phyloP scores from a whole-genome alignment of 108 stramenopile genomes.

The Conticribra weissflogii region DNA sequence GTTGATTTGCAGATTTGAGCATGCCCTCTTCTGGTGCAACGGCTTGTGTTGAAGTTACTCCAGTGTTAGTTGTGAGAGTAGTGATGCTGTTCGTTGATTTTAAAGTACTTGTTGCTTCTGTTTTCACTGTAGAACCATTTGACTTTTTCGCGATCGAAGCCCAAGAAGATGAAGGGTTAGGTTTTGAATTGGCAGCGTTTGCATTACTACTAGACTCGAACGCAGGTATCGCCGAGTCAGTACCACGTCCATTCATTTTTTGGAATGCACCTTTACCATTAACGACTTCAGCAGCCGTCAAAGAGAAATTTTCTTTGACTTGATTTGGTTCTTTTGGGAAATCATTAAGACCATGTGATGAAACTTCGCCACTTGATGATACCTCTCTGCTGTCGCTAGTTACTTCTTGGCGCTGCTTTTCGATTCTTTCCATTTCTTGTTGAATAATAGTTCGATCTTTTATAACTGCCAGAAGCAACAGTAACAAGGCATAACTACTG shows the following conservation, averaged over 20 bases:
- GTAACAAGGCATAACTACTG: slow-evolving; percentile 92
- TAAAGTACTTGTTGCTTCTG: slow-evolving; percentile 32
- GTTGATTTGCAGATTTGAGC: not conserved
- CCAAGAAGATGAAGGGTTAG: slow-evolving; percentile 58
- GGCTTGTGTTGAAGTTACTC: slow-evolving; percentile 17
- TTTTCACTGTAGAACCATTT: slow-evolving; percentile 40
- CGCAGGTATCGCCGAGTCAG: not conserved
- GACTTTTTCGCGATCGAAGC: slow-evolving; percentile 65
- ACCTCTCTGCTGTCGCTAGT: slow-evolving; percentile 21
- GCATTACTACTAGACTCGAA: slow-evolving; percentile 9
- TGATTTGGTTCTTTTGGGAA: no score
- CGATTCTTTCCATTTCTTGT: slow-evolving; percentile 71
- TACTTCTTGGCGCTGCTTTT: slow-evolving; percentile 67
- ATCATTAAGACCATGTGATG: no score
- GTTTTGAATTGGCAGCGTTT: slow-evolving; percentile 16
- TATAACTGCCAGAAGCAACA: slow-evolving; percentile 83
- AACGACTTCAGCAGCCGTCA: slow-evolving; percentile 1
- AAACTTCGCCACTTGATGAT: not conserved
- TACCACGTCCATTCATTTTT: not conserved
- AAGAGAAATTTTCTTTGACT: no score
- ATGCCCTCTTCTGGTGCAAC: not conserved
- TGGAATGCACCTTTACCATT: not conserved
- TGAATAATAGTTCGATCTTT: slow-evolving; percentile 77
- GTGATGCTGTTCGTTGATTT: slow-evolving; percentile 29
- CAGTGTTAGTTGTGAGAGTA: slow-evolving; percentile 10